Base-by-base conservation (phyloP, 1,284 basidiomycete species). In the Ceratobasidium sp. region DNA sequence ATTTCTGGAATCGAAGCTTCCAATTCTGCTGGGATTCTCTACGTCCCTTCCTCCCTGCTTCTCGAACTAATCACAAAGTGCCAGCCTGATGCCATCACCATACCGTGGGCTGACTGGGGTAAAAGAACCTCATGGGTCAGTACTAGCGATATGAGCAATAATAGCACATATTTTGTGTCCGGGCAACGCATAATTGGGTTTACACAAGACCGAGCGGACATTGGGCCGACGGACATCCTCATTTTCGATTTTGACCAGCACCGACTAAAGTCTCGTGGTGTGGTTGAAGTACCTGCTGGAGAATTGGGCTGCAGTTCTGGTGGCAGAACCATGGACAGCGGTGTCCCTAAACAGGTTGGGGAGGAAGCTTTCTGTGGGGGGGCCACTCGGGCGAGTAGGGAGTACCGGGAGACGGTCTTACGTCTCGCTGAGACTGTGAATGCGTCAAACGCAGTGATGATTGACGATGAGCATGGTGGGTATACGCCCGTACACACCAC, bases 401-500 rank as follows among this genome's bases (percentile, higher is more conserved):
- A 31, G n/a, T 69, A 45, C 14, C 44, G 47, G 19, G 41, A 29
- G 27, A 54, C 24, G 17, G 24, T 24, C 14, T 29, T 41, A 24
- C n/a, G 57, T 1, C 24, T 45, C 14, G 41, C 29, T n/a, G n/a
- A n/a, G n/a, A n/a, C n/a, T 15, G 24, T 47, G 3, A 27, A 54
- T 47, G 56, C 33, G n/a, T 66, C 48, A 22, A 33, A 66, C n/a
- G 47, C 57, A 24, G 62, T 69, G 15, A 69, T 69, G 66, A 47
- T 69, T 47, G 66, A 69, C 14, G 53, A 69, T n/a, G 66, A 69
- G 31, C 66, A 59, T 22, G 53, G 66, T 69, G 33, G 57, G 66
- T 66, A 14, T 7, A 24, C 5, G 6, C n/a, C n/a, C 24, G 7
- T 44, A n/a, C 17, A 19, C 17, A 14, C 36, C 4, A 44, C 27